A percentile compares a stretch with the other conserved stretches of the same genome.
Conservation (phyloP, 177 flowering plant species). For the Telopea speciosissima region DNA sequence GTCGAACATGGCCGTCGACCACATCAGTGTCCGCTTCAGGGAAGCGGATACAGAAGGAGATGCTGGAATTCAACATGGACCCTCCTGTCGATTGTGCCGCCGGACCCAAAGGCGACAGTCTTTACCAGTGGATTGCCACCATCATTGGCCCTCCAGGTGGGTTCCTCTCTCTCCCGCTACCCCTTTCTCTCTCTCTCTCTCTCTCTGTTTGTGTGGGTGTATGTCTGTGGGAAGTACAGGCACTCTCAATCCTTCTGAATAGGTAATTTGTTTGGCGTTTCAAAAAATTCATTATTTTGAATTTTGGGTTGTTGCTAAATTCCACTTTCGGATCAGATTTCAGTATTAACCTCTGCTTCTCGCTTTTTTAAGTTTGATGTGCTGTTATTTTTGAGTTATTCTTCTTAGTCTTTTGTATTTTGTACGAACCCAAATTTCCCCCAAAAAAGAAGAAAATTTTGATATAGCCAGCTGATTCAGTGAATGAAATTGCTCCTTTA, state of each 20-base stretch:
- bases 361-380: no score
- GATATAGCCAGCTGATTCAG: neutral
- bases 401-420: neutral
- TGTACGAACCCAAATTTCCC: neutral
- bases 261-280: neutral
- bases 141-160: slow-evolving; percentile 71
- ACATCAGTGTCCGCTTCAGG: slow-evolving; percentile 75
- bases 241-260: neutral
- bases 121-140: slow-evolving; percentile 87
- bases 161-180: neutral
- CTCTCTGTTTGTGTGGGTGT: neutral
- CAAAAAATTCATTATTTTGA: neutral
- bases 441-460: no score
- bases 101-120: slow-evolving; percentile 93
- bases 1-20: slow-evolving; percentile 54
- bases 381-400: no score
- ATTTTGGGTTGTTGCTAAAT: neutral
- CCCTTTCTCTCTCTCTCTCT: neutral
- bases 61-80: slow-evolving; percentile 59
- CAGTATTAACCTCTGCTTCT: neutral
- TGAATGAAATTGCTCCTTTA: neutral
- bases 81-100: slow-evolving; percentile 82
- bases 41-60: slow-evolving; percentile 88
- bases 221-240: no score
- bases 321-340: neutral